A percentile compares a stretch with the other conserved stretches of the same genome.
Evolutionary conservation across 805 yeast species (phyloP).

Genomic region (Starmerella bombi): DNA sequence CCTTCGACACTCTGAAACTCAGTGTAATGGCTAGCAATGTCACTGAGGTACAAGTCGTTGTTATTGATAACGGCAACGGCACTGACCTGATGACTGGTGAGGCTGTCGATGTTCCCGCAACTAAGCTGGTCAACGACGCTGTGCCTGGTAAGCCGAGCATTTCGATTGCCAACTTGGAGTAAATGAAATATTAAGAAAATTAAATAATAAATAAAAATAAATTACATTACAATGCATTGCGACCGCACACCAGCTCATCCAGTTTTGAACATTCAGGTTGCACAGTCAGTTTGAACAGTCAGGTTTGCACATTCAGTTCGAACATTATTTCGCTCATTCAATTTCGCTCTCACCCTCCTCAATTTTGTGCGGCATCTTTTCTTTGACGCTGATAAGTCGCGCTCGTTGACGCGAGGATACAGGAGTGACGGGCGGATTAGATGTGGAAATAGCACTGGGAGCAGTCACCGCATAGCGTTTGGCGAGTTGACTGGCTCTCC

Average conservation of each 20-base stretch:
- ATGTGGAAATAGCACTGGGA: constrained; percentile 3
- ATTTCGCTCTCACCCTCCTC: constrained; percentile 14
- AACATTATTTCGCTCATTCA: too few relatives aligned
- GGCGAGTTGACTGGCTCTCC: constrained; percentile 4
- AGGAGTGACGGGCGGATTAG: constrained; percentile 9
- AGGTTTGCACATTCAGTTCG: too few relatives aligned
- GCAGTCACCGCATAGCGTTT: constrained; percentile 1
- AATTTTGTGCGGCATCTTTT: constrained; percentile 13
- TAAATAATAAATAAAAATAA: background rate
- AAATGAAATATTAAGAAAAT: too few relatives aligned
- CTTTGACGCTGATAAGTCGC: constrained; percentile 8
- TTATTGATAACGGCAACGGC: constrained; percentile 63
- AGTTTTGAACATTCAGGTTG: too few relatives aligned
- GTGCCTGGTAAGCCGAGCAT: constrained; percentile 93
- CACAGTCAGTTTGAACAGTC: too few relatives aligned
- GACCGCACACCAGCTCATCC: background rate
- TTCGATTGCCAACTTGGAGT: constrained; percentile 45
- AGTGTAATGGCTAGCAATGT: constrained; percentile 51
- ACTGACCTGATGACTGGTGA: constrained; percentile 55
- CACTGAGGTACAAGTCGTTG: constrained; percentile 45
- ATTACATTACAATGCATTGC: background rate
- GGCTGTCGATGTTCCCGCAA: constrained; percentile 49
- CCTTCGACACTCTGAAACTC: constrained; percentile 43
- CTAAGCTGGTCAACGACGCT: constrained; percentile 66
- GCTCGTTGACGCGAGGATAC: constrained; percentile 8